Percentiles rank a stretch among this genome's conserved stretches.
These are phyloP conservation scores for Schwanniomyces etchellsii DNA, from an alignment of 1,139 yeast species.

Conservation along the genomic window DNA sequence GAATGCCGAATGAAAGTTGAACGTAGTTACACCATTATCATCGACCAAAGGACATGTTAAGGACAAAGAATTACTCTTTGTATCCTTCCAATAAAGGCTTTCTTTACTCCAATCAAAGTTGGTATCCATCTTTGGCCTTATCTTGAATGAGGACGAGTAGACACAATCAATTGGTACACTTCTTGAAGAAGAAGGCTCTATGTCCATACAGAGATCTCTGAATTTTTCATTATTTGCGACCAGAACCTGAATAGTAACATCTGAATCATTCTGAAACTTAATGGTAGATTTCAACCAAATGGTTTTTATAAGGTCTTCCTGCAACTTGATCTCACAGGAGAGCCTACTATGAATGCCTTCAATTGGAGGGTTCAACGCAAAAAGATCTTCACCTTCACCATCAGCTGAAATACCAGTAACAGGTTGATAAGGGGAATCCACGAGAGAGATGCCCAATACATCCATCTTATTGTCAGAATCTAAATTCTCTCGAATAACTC, in stretches of 20 bases:
- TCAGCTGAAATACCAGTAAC: constrained; percentile 59
- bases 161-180: constrained; percentile 74
- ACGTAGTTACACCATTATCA: constrained; percentile 36
- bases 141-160: constrained; percentile 48
- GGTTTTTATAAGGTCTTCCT: constrained; percentile 73
- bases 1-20: constrained; percentile 69
- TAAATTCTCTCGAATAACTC: constrained; percentile 72
- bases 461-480: constrained; percentile 60
- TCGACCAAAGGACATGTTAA: constrained; percentile 52
- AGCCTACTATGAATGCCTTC: constrained; percentile 67
- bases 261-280: constrained; percentile 64
- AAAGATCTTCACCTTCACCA: constrained; percentile 79
- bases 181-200: constrained; percentile 49
- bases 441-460: constrained; percentile 54
- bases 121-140: constrained; percentile 55
- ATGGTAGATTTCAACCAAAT: constrained; percentile 74
- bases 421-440: constrained; percentile 50
- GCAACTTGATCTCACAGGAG: constrained; percentile 62
- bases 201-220: constrained; percentile 18
- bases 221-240: constrained; percentile 15
- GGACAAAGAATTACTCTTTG: constrained; percentile 48
- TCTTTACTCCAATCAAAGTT: constrained; percentile 65
- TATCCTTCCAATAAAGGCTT: constrained; percentile 58
- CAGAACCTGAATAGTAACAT: constrained; percentile 47
- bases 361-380: constrained; percentile 59